Conservation (phyloP, 1,139 yeast genomes). For the Pichia sp. region DNA sequence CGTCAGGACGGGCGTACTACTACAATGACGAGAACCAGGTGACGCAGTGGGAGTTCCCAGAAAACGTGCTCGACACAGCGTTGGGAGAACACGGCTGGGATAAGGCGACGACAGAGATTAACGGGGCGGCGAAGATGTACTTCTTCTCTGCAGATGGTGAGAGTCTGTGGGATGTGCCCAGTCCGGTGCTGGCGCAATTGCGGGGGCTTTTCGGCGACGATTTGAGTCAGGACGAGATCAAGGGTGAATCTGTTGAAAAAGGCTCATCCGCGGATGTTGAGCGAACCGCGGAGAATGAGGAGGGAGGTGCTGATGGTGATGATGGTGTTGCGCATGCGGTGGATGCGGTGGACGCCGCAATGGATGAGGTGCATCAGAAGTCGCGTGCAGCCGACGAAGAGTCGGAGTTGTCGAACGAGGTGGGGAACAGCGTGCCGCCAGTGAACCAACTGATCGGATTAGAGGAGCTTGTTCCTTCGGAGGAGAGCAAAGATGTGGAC, state of each 20-base stretch:
- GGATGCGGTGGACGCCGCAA: background rate
- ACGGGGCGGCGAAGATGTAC: conserved; percentile 44
- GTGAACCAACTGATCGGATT: conserved; percentile 12
- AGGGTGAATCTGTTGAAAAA: conserved; percentile 7
- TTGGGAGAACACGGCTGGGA: conserved; percentile 52
- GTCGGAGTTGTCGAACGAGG: background rate
- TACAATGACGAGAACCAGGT: conserved; percentile 61
- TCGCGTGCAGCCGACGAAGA: no score
- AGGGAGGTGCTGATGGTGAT: background rate
- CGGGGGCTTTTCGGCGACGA: conserved; percentile 4
- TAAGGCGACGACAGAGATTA: conserved; percentile 49
- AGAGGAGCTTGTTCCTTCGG: background rate
- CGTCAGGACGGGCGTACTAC: conserved; percentile 63
- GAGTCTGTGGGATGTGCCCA: conserved; percentile 80
- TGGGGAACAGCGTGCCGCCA: background rate
- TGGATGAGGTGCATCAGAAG: background rate
- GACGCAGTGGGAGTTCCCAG: conserved; percentile 83
- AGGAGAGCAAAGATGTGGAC: background rate
- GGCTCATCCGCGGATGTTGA: background rate
- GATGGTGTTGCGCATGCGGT: background rate
- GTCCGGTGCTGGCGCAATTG: conserved; percentile 31
- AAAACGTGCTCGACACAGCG: conserved; percentile 37
- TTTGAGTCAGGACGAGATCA: conserved; percentile 14
- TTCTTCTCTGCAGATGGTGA: conserved; percentile 68
- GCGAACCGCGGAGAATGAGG: background rate